phyloP scores from a whole-genome alignment of 225 moss, liverwort and hornwort genomes.

The Physcomitrellopsis africana region DNA sequence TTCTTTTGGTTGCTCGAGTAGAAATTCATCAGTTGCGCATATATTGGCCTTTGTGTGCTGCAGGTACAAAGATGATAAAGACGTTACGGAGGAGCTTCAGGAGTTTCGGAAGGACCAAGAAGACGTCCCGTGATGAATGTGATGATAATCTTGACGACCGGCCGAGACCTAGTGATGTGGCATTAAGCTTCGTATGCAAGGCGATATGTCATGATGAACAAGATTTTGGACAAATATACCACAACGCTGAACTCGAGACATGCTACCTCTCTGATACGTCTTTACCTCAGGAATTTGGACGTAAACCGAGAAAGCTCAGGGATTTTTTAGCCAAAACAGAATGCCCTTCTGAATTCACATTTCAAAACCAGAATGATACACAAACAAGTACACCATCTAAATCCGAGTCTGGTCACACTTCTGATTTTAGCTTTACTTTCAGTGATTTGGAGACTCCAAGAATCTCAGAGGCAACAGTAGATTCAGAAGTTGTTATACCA shows the following conservation, averaged over 20 bases:
- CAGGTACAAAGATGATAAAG: constrained; percentile 38
- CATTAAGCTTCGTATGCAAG: neutral
- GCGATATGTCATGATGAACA: constrained; percentile 4
- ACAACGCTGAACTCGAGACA: constrained; percentile 23
- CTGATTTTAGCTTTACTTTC: neutral
- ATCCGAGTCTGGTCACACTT: neutral
- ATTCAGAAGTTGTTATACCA: constrained; percentile 10
- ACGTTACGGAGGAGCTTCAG: constrained; percentile 28
- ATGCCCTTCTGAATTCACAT: constrained; percentile 26
- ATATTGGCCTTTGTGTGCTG: neutral
- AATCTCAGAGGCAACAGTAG: neutral
- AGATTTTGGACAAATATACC: constrained; percentile 9
- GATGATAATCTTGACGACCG: constrained; percentile 18
- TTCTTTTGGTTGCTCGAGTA: too few species aligned
- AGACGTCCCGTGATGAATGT: constrained; percentile 26
- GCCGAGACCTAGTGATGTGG: constrained; percentile 13
- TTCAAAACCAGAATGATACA: constrained; percentile 17
- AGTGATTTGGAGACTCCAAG: constrained; percentile 1
- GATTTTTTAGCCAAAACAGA: constrained; percentile 1
- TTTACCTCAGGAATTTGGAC: neutral
- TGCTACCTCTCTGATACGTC: constrained; percentile 30
- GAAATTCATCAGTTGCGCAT: too few species aligned
- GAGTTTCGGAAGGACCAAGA: constrained; percentile 40
- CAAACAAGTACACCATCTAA: neutral
- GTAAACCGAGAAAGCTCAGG: neutral